These are phyloP conservation scores for Acaromyces ingoldii DNA, from an alignment of 1,284 basidiomycete species.

Conservation along the genomic window DNA sequence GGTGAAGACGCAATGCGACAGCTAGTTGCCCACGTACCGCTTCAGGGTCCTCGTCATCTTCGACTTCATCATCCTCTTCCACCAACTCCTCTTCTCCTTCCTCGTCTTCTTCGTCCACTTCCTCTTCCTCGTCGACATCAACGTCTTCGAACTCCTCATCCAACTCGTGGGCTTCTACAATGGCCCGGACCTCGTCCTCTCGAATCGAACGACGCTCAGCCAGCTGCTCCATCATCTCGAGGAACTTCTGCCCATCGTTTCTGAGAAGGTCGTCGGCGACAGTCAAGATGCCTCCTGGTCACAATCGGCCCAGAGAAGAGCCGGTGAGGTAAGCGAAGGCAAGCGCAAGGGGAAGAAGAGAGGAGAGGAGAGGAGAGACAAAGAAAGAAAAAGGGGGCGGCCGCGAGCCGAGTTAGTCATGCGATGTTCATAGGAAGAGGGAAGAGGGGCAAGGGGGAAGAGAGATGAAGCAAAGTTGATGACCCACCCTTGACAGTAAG, in stretches of 20 bases:
- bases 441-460: neutral
- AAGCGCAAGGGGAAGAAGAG: conserved; percentile 10
- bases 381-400: conserved; percentile 13
- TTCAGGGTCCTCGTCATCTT: conserved; percentile 54
- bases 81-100: conserved; percentile 23
- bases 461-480: too few relatives aligned
- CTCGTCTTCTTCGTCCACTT: conserved; percentile 51
- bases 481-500: conserved; percentile 75
- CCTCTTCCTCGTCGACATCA: conserved; percentile 55
- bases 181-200: conserved; percentile 62
- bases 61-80: conserved; percentile 57
- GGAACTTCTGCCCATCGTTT: conserved; percentile 96
- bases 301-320: conserved; percentile 33
- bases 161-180: too few relatives aligned
- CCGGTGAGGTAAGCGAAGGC: conserved; percentile 6
- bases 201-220: conserved; percentile 88
- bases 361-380: conserved; percentile 10
- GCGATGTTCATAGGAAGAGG: too few relatives aligned
- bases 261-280: conserved; percentile 96
- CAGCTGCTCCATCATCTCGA: conserved; percentile 99
- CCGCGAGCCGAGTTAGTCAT: conserved; percentile 19
- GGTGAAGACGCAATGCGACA: too few relatives aligned
- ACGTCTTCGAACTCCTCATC: conserved; percentile 29
- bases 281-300: conserved; percentile 87
- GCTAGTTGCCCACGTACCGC: conserved; percentile 42